Percentiles rank a stretch among this genome's conserved stretches.
Conservation (phyloP, 2,329 filamentous ascomycete genomes). For the Aureobasidium vineae region DNA sequence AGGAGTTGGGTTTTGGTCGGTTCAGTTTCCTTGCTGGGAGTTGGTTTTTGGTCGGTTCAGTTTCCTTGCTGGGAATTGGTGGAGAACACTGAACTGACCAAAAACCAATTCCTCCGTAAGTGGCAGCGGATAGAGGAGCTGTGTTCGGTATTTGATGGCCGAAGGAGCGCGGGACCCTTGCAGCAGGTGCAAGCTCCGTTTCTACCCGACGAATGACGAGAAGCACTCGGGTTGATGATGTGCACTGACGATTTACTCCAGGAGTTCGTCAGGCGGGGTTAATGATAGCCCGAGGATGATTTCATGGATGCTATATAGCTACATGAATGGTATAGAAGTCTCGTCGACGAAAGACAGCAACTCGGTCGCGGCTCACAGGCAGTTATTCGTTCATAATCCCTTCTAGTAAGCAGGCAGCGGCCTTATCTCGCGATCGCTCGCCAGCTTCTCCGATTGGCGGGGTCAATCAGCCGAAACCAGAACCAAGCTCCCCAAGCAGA, state of each 20-base stretch:
- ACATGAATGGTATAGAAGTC: conserved; percentile 12
- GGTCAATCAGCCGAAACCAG: conserved; percentile 1
- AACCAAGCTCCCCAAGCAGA: conserved; percentile 17
- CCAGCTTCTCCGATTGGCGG: conserved; percentile 23
- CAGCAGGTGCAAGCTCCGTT: not conserved
- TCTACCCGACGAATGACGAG: conserved; percentile 3
- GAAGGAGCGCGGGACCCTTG: not conserved
- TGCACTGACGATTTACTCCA: conserved; percentile 20
- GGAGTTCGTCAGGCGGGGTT: conserved; percentile 3
- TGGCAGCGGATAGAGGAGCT: not conserved
- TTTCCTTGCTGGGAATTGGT: too few species aligned
- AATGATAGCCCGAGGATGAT: conserved; percentile 24
- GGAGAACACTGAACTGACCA: too few species aligned
- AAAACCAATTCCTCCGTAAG: too few species aligned
- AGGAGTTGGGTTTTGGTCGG: too few species aligned
- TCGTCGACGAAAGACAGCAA: not conserved
- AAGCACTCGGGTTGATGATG: conserved; percentile 1
- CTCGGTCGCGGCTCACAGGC: not conserved
- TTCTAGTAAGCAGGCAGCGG: conserved; percentile 3
- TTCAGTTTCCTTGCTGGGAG: too few species aligned
- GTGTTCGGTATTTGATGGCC: not conserved
- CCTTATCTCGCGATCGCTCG: conserved; percentile 20
- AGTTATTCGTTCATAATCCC: conserved; percentile 10
- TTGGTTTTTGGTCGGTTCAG: too few species aligned
- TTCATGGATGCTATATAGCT: conserved; percentile 16